Percentiles rank a stretch among this genome's conserved stretches.
Conservation (phyloP, 2,329 filamentous ascomycete genomes). For the Furcasterigmium furcatum region DNA sequence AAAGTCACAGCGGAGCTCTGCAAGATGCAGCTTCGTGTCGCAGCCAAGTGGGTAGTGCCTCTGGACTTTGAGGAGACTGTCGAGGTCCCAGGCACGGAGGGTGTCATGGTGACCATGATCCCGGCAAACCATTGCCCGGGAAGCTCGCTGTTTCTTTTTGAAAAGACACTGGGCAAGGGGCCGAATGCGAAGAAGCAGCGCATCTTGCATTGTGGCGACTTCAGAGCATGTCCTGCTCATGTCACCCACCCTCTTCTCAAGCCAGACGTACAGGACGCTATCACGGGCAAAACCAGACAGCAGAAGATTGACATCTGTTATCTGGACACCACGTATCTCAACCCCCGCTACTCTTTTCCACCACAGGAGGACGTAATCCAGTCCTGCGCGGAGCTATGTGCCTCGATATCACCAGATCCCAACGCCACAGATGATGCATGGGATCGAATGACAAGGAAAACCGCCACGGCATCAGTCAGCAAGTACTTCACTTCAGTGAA, state of each 20-base stretch:
- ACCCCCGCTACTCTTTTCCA: slow-evolving; percentile 92
- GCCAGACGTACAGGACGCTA: slow-evolving; percentile 67
- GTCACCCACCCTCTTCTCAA: slow-evolving; percentile 77
- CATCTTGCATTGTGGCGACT: slow-evolving; percentile 93
- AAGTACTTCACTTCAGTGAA: slow-evolving; percentile 47
- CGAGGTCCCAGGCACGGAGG: slow-evolving; percentile 78
- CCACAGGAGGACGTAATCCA: slow-evolving; percentile 82
- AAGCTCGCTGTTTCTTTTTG: slow-evolving; percentile 89
- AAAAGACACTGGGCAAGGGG: slow-evolving; percentile 67
- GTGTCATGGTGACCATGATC: slow-evolving; percentile 89
- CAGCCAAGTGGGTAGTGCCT: slow-evolving; percentile 79
- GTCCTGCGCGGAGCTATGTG: slow-evolving; percentile 84
- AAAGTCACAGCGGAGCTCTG: slow-evolving; percentile 88
- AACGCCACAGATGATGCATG: slow-evolving; percentile 44
- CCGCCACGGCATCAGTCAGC: slow-evolving; percentile 42
- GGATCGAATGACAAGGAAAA: slow-evolving; percentile 37
- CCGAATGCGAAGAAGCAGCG: slow-evolving; percentile 63
- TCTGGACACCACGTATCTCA: slow-evolving; percentile 94
- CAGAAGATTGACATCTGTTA: slow-evolving; percentile 96
- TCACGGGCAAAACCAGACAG: slow-evolving; percentile 68
- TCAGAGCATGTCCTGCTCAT: slow-evolving; percentile 84
- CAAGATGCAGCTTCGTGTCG: slow-evolving; percentile 78
- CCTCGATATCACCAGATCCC: slow-evolving; percentile 67
- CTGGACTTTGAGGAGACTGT: slow-evolving; percentile 80
- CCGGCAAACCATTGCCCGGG: slow-evolving; percentile 96